Conservation (phyloP, 805 yeast species). For the Monosporozyma servazzii region DNA sequence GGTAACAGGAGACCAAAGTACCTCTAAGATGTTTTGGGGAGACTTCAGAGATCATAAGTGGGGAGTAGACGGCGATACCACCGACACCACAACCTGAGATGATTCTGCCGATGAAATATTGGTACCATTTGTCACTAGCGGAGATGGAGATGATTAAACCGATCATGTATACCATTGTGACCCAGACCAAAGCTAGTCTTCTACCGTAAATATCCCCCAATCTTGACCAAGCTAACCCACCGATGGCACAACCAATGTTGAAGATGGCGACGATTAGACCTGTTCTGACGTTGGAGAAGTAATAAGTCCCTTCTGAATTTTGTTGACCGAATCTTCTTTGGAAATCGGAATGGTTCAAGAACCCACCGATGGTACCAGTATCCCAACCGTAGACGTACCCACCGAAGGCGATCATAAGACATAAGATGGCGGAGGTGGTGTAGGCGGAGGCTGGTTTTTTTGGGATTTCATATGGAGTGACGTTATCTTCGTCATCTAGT, state of each 20-base stretch:
- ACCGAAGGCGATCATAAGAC: slow-evolving; percentile 26
- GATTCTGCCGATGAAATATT: slow-evolving; percentile 57
- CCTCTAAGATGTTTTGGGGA: slow-evolving; percentile 67
- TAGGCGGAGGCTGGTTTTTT: slow-evolving; percentile 31
- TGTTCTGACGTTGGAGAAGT: slow-evolving; percentile 45
- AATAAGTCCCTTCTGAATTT: slow-evolving; percentile 34
- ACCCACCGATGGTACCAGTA: slow-evolving; percentile 73
- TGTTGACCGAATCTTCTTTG: slow-evolving; percentile 45
- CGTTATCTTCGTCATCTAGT: not conserved
- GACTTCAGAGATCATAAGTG: slow-evolving; percentile 61
- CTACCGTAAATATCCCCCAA: slow-evolving; percentile 59
- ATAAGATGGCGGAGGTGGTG: slow-evolving; percentile 25
- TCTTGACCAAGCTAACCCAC: slow-evolving; percentile 52
- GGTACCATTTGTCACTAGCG: slow-evolving; percentile 50
- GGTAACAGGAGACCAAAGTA: slow-evolving; percentile 59
- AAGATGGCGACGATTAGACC: slow-evolving; percentile 52
- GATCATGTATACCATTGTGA: slow-evolving; percentile 45
- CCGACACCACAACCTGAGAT: slow-evolving; percentile 74
- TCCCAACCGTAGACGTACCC: slow-evolving; percentile 62
- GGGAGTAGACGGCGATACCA: slow-evolving; percentile 64
- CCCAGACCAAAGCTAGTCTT: slow-evolving; percentile 42
- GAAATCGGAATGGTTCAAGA: slow-evolving; percentile 52
- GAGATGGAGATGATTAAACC: slow-evolving; percentile 63
- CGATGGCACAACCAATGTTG: slow-evolving; percentile 69
- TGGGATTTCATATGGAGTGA: slow-evolving; percentile 15